These are phyloP conservation scores for Ustilago esculenta DNA, from an alignment of 1,284 basidiomycete genomes.

Conservation along the genomic window DNA sequence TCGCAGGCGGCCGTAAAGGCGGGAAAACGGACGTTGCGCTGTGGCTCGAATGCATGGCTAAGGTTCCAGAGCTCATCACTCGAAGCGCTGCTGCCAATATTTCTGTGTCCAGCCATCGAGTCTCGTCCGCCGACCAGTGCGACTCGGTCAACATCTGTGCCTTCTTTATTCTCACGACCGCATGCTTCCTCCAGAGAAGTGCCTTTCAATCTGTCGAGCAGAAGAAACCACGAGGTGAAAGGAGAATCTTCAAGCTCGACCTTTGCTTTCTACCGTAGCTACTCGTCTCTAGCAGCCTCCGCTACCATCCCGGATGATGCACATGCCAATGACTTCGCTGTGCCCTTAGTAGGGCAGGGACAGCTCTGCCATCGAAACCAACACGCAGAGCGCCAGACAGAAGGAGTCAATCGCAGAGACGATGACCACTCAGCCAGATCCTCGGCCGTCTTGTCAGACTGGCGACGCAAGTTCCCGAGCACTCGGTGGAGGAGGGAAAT, in stretches of 20 bases:
- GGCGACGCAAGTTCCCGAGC: constrained; percentile 27
- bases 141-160: background rate
- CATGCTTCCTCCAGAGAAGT: background rate
- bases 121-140: background rate
- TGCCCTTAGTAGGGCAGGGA: background rate
- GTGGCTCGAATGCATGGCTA: background rate
- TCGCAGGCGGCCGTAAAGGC: constrained; percentile 17
- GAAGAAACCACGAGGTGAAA: too few relatives aligned
- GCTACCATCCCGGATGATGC: background rate
- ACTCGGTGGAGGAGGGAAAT: constrained; percentile 34
- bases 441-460: constrained; percentile 7
- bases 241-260: background rate
- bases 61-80: background rate
- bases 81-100: constrained; percentile 12
- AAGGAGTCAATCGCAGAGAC: background rate
- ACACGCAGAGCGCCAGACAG: background rate
- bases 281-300: constrained; percentile 10
- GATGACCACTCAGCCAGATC: background rate
- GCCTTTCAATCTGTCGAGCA: too few relatives aligned
- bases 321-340: background rate
- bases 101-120: constrained; percentile 28
- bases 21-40: constrained; percentile 1
- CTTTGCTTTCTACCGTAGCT: constrained; percentile 1
- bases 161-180: constrained; percentile 5
- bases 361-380: constrained; percentile 4